Percentiles rank a stretch among this genome's conserved stretches.
These are phyloP conservation scores for Leptomonas seymouri DNA, from an alignment of 208 protist genomes.

Conservation along the genomic window DNA sequence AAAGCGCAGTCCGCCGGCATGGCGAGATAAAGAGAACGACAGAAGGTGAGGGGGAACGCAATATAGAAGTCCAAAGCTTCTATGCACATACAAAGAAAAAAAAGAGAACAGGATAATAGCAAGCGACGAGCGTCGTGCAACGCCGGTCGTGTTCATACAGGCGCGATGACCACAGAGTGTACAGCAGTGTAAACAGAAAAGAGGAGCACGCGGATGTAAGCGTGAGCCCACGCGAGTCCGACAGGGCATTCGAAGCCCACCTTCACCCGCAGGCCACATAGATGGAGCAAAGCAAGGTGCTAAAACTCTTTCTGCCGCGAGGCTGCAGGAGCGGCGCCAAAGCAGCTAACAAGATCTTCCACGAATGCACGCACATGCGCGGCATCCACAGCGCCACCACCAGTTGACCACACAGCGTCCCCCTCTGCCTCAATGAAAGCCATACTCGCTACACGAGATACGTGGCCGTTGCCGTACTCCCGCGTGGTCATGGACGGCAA, in stretches of 20 bases:
- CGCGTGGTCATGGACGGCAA: conserved; percentile 1
- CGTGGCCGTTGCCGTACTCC: conserved; percentile 10
- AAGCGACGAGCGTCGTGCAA: neutral
- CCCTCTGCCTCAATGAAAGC: conserved; percentile 33
- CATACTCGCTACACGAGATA: conserved; percentile 30
- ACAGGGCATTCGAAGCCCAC: too few species aligned
- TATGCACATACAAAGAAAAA: neutral
- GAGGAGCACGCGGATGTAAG: neutral
- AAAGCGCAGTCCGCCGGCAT: too few species aligned
- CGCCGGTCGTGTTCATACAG: neutral
- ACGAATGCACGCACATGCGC: conserved; percentile 18
- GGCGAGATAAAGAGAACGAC: too few species aligned
- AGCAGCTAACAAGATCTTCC: conserved; percentile 12
- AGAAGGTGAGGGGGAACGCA: too few species aligned
- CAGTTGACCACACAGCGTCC: neutral
- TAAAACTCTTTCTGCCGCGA: neutral
- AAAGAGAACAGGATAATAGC: neutral
- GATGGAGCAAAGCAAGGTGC: neutral
- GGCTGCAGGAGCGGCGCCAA: neutral
- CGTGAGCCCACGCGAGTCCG: too few species aligned
- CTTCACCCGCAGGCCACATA: too few species aligned
- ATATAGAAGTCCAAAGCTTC: too few species aligned
- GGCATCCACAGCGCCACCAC: conserved; percentile 5
- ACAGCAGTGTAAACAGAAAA: neutral
- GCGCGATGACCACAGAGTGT: neutral